Evolutionary conservation across 805 yeast genomes (phyloP), one percentile per base, ranked within the genome.

Genomic region (Saccharomycopsis synnaedendra): DNA sequence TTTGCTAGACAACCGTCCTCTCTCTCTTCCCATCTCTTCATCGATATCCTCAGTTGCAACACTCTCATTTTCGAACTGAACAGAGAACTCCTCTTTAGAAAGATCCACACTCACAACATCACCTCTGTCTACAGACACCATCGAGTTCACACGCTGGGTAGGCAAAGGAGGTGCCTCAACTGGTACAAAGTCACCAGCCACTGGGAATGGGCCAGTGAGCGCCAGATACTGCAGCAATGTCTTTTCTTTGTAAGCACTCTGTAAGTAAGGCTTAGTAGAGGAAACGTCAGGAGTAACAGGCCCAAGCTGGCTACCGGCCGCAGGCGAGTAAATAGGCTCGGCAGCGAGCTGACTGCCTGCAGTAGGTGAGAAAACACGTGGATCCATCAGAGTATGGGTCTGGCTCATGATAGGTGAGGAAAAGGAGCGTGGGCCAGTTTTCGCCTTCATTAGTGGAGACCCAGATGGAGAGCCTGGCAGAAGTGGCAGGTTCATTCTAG

Each of bases 41-140:
- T 42, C 45, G 32, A 37, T 47, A 32, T 34, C 30, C n/a, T n/a
- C 36, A 33, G 49, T 43, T 32, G 43, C 49, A 28, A 45, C 30
- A 31, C 44, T 37, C 36, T 46, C 47, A 41, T 39, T 48, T 35
- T 45, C 50, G 5, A 41, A 48, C 5, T 36, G 43, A 5, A 29
- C 19, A 10, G 5, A 7, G 4, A 34, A 40, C 19, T 32, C 45
- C 32, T 10, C 19, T 28, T 9, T 19, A n/a, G 10, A 9, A 7
- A 42, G 29, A 27, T 42, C 45, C 19, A 39, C 29, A 39, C 19
- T 39, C 19, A 39, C 41, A 39, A 11, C 11, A n/a, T n/a, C 11
- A 9, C 41, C 9, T 8, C 19, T 39, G 30, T 39, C 11, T n/a
- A 34, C n/a, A 9, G 8, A 8, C 10, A 34, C 8, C 8, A 34